Evolutionary conservation across 202 grass and related monocot species (phyloP).

Genomic region (Sporobolus alterniflorus): DNA sequence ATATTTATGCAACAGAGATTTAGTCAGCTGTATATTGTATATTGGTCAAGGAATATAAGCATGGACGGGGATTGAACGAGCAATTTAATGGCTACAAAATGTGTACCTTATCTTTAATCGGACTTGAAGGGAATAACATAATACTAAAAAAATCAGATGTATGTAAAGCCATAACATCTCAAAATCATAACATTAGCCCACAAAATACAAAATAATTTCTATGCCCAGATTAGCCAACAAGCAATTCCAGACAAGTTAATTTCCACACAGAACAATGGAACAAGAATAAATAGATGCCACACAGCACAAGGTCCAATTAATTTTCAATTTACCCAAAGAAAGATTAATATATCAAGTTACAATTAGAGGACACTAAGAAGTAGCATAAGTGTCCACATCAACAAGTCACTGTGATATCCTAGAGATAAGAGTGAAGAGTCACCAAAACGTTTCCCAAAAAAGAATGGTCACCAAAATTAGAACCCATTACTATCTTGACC

Average conservation of each 20-base stretch:
- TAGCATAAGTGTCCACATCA: background rate
- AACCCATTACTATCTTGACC: background rate
- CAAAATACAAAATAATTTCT: too few relatives aligned
- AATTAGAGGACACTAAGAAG: background rate
- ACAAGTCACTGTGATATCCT: background rate
- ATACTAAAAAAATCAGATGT: too few relatives aligned
- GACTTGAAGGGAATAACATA: too few relatives aligned
- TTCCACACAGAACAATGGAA: background rate
- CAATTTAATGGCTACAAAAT: too few relatives aligned
- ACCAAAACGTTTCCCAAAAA: too few relatives aligned
- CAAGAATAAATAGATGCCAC: background rate
- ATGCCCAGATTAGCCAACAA: background rate
- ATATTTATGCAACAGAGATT: constrained; percentile 17
- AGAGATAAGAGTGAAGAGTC: background rate
- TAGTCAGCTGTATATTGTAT: background rate
- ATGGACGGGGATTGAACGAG: too few relatives aligned
- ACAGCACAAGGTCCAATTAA: background rate
- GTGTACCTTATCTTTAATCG: too few relatives aligned
- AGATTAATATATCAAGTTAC: background rate
- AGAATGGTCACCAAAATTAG: background rate
- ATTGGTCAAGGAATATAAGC: constrained; percentile 28
- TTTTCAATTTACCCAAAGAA: background rate
- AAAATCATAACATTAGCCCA: too few relatives aligned
- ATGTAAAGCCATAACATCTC: too few relatives aligned
- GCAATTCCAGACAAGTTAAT: background rate